Conservation (phyloP, 2,329 filamentous ascomycete species). For the Aureobasidium lini region DNA sequence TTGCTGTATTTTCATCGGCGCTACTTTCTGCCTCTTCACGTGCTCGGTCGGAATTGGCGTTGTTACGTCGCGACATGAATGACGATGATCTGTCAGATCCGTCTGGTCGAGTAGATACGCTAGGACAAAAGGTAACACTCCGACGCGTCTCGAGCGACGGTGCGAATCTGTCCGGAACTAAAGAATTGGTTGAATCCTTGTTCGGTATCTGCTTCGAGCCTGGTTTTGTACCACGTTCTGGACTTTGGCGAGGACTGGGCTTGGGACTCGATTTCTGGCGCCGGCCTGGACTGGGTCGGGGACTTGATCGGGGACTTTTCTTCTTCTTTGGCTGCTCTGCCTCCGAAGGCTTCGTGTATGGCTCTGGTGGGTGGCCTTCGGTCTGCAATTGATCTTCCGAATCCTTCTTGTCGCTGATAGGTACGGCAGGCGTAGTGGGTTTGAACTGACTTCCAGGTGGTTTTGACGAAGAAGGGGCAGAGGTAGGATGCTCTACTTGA, state of each 20-base stretch:
- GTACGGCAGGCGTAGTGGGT: not conserved
- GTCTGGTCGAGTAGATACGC: conserved; percentile 15
- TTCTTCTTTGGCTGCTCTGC: not conserved
- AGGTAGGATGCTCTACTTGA: not conserved
- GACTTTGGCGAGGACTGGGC: conserved; percentile 5
- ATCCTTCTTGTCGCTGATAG: not conserved
- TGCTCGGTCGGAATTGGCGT: conserved; percentile 6
- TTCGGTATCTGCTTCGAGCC: not conserved
- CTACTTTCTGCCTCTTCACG: conserved; percentile 26
- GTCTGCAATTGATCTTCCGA: not conserved
- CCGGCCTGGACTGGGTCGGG: not conserved
- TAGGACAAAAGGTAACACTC: conserved; percentile 21
- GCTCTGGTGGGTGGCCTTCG: not conserved
- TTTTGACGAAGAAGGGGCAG: not conserved
- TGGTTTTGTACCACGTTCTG: not conserved
- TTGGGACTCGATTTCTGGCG: not conserved
- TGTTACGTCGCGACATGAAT: conserved; percentile 10
- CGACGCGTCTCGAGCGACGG: conserved; percentile 13
- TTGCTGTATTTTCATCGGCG: conserved; percentile 36
- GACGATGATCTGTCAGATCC: conserved; percentile 13
- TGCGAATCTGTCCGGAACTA: not conserved
- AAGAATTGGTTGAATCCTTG: not conserved
- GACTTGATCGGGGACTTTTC: conserved; percentile 2
- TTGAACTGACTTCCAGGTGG: not conserved
- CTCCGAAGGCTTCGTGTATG: not conserved